A percentile compares a stretch with the other conserved stretches of the same genome.
Evolutionary conservation across 2,329 filamentous ascomycete species (phyloP).

Genomic region (Orbilia blumenaviensis): DNA sequence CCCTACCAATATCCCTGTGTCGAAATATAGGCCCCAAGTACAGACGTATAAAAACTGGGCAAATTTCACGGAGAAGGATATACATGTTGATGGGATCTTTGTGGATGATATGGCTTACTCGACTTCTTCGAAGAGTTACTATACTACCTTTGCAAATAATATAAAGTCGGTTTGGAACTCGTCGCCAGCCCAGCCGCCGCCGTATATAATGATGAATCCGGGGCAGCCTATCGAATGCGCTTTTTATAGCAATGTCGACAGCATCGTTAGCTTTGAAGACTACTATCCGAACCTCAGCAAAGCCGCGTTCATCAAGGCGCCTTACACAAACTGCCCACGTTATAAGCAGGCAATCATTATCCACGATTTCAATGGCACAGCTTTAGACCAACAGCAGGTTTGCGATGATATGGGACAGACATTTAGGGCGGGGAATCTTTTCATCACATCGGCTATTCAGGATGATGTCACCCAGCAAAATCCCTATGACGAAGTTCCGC

Average conservation of each 20-base stretch:
- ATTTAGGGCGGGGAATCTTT: conserved; percentile 15
- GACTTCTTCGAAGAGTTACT: not conserved
- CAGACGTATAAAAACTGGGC: conserved; percentile 35
- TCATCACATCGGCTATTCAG: conserved; percentile 32
- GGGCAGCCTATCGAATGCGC: conserved; percentile 30
- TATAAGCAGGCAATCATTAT: conserved; percentile 38
- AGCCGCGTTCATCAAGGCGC: conserved; percentile 10
- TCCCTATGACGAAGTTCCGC: conserved; percentile 36
- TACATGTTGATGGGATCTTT: conserved; percentile 35
- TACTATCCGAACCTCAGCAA: conserved; percentile 19
- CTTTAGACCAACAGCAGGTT: conserved; percentile 34
- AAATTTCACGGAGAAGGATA: conserved; percentile 11
- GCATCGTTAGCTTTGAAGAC: conserved; percentile 35
- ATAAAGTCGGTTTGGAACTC: conserved; percentile 24
- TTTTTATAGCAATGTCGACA: conserved; percentile 27
- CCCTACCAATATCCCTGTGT: conserved; percentile 1
- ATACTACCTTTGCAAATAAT: conserved; percentile 18
- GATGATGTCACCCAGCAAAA: conserved; percentile 9
- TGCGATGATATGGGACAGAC: conserved; percentile 39
- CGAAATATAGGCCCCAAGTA: conserved; percentile 19
- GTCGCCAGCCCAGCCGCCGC: not conserved
- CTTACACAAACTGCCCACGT: conserved; percentile 29
- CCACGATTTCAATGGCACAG: conserved; percentile 36
- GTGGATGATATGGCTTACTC: conserved; percentile 34
- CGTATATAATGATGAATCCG: conserved; percentile 47